Base-by-base conservation (phyloP, 192 early-diverging fungal genomes). In the Fimicolochytrium jonesii region DNA sequence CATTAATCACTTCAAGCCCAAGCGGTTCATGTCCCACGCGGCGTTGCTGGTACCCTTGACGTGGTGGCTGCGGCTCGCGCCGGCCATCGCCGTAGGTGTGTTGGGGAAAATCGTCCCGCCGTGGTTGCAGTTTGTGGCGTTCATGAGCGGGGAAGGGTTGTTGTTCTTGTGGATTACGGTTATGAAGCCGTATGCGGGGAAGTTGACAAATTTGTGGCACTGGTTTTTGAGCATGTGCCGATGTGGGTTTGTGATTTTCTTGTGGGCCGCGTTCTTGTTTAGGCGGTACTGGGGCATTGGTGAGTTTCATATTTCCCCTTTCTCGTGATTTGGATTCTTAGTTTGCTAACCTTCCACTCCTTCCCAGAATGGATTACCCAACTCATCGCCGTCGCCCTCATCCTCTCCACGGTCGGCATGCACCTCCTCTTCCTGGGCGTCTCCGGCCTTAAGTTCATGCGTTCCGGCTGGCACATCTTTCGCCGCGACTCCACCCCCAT, bases 61-160 rank as follows among this genome's bases (percentile, higher is more conserved):
- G 20, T 62, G 60, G 60, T 62, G 36, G 32, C 35, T 62, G 6
- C 46, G 60, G 1, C 7, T 62, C 28, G 60, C 60, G 11, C 60
- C 60, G 30, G 60, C 60, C 0, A 22, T 62, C 31, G 45, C 60
- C 15, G 30, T 62, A 22, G 60, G 60, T 20, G 39, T 62, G 9
- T 35, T 62, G 15, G 60, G 60, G 10, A 62, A 62, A 25, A n/a
- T 62, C 22, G 35, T 30, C 7, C 60, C 60, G 3, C 60, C 60
- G 2, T 62, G 52, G n/a, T 13, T 62, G 13, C 60, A 62, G 36
- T 62, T 62, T 30, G 34, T 41, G 17, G 37, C 35, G 1, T 22
- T 48, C 30, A 17, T 62, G 10, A 62, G 60, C 48, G 60, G 60
- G 17, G 60, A 62, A 17, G 60, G 30, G 6, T 1, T 41, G 15